A percentile compares a stretch with the other conserved stretches of the same genome.
Evolutionary conservation across 2,329 filamentous ascomycete species (phyloP).

Genomic region (Nectriaceae sp.): DNA sequence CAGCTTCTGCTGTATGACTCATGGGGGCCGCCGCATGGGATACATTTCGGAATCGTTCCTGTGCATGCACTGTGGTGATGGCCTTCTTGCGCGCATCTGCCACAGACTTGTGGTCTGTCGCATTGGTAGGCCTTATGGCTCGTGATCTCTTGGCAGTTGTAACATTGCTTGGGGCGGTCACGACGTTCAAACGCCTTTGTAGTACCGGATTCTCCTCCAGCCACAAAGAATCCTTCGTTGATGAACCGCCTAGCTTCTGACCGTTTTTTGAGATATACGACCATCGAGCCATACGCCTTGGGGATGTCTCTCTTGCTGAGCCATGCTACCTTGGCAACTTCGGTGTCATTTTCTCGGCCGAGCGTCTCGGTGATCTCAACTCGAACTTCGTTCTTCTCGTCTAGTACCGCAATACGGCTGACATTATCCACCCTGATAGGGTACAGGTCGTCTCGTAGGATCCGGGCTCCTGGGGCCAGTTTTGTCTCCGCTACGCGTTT

Average conservation of each 20-base stretch:
- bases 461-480: slow-evolving; percentile 19
- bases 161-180: slow-evolving; percentile 28
- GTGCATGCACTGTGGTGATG: slow-evolving; percentile 21
- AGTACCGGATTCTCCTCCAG: slow-evolving; percentile 19
- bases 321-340: slow-evolving; percentile 25
- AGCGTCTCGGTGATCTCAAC: slow-evolving; percentile 16
- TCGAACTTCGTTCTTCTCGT: slow-evolving; percentile 17
- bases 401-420: slow-evolving; percentile 19
- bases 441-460: slow-evolving; percentile 24
- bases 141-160: slow-evolving; percentile 32
- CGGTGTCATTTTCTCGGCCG: slow-evolving; percentile 24
- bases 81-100: slow-evolving; percentile 15
- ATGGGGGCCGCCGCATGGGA: slow-evolving; percentile 20
- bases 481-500: too few species aligned
- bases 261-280: slow-evolving; percentile 19
- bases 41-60: slow-evolving; percentile 17
- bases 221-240: slow-evolving; percentile 22
- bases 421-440: slow-evolving; percentile 27
- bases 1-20: slow-evolving; percentile 25
- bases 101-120: slow-evolving; percentile 24
- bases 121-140: too few species aligned
- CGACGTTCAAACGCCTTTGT: slow-evolving; percentile 21
- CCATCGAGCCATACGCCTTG: slow-evolving; percentile 29
- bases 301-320: slow-evolving; percentile 22
- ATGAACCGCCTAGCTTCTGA: slow-evolving; percentile 18